Evolutionary conservation across 2,329 filamentous ascomycete species (phyloP).

Genomic region (Xylaria polymorpha): DNA sequence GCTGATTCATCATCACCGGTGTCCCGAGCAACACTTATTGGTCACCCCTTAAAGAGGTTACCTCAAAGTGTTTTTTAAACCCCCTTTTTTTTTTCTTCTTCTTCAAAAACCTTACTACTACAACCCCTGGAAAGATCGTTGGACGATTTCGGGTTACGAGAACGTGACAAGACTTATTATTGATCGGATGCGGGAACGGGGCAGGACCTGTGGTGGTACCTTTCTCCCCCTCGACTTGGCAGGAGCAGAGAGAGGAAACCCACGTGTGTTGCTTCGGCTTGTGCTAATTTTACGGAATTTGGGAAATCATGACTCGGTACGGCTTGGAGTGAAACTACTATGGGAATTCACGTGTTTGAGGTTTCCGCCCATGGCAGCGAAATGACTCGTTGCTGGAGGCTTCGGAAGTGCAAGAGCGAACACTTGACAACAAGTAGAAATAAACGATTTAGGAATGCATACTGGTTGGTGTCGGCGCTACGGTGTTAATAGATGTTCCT

Average conservation of each 20-base stretch:
- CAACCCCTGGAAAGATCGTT: slow-evolving; percentile 44
- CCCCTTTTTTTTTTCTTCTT: neutral
- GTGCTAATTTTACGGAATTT: neutral
- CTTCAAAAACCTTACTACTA: neutral
- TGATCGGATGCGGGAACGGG: slow-evolving; percentile 32
- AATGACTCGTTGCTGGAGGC: slow-evolving; percentile 5
- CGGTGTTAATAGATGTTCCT: neutral
- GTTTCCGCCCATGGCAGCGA: neutral
- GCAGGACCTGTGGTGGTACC: neutral
- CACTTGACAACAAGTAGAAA: neutral
- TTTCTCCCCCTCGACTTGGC: neutral
- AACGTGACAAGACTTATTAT: slow-evolving; percentile 46
- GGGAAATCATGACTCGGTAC: slow-evolving; percentile 5
- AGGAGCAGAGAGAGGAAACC: neutral
- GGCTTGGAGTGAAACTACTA: neutral
- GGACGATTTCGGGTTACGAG: slow-evolving; percentile 40
- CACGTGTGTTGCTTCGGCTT: neutral
- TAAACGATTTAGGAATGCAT: neutral
- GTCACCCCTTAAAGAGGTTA: no score
- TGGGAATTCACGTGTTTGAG: neutral
- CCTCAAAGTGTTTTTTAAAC: neutral
- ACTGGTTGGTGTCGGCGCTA: neutral
- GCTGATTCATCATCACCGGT: neutral
- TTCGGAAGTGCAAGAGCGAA: neutral
- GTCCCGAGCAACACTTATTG: slow-evolving; percentile 1